Conservation (phyloP, 768 basidiomycete species). For the Lactarius tabidus region DNA sequence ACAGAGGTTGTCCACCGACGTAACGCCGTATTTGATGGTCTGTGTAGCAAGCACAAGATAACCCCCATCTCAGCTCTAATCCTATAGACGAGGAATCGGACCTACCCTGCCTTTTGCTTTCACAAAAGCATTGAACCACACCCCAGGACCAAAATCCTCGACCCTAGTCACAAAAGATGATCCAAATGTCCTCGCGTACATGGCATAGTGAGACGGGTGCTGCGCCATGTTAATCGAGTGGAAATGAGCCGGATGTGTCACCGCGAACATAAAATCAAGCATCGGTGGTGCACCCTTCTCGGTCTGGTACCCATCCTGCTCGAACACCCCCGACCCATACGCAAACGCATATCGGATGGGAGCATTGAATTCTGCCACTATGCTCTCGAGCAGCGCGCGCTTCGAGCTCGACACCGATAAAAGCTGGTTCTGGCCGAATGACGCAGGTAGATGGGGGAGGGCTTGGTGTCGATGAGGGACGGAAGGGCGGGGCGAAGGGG, state of each 20-base stretch:
- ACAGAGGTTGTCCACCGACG: slow-evolving; percentile 85
- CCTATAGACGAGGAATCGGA: slow-evolving; percentile 25
- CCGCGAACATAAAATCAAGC: slow-evolving; percentile 96
- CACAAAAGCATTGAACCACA: slow-evolving; percentile 96
- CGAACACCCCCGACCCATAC: slow-evolving; percentile 94
- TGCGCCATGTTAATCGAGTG: slow-evolving; percentile 95
- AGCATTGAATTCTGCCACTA: slow-evolving; percentile 78
- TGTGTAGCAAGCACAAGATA: slow-evolving; percentile 31
- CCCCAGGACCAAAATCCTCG: slow-evolving; percentile 73
- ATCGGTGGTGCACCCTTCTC: slow-evolving; percentile 52
- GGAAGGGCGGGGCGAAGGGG: slow-evolving; percentile 42
- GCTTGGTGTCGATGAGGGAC: slow-evolving; percentile 30
- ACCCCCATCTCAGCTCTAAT: neutral
- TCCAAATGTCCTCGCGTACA: slow-evolving; percentile 82
- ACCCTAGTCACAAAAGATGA: slow-evolving; percentile 75
- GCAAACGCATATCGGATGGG: slow-evolving; percentile 97
- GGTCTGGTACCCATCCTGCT: slow-evolving; percentile 73
- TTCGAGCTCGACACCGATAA: slow-evolving; percentile 76
- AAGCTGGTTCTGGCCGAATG: slow-evolving; percentile 79
- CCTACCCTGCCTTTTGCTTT: slow-evolving; percentile 80
- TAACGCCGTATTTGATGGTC: slow-evolving; percentile 96
- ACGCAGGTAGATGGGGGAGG: slow-evolving; percentile 58
- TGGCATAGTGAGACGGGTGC: slow-evolving; percentile 85
- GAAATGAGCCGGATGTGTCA: slow-evolving; percentile 89
- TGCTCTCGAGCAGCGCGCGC: slow-evolving; percentile 71